Percentiles rank a stretch among this genome's conserved stretches.
Evolutionary conservation across 495 filamentous ascomycete genomes (phyloP).

Genomic region (Annulohypoxylon moriforme): DNA sequence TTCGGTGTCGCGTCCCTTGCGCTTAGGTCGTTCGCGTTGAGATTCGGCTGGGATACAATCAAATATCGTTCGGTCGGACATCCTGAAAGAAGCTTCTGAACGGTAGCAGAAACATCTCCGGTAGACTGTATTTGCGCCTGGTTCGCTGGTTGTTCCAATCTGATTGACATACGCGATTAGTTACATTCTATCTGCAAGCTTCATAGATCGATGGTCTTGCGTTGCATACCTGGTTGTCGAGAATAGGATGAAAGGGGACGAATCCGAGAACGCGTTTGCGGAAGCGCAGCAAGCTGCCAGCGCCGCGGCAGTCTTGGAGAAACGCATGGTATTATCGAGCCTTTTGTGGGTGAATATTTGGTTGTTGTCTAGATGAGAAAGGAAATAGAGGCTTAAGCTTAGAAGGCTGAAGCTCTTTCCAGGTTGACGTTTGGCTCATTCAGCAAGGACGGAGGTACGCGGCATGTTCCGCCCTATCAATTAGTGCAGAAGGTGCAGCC

Average conservation of each 20-base stretch:
- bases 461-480: conserved; percentile 35
- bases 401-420: conserved; percentile 26
- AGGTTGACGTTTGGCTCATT: conserved; percentile 27
- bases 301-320: conserved; percentile 65
- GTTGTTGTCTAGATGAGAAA: conserved; percentile 5
- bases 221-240: conserved; percentile 78
- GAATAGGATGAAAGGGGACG: conserved; percentile 87
- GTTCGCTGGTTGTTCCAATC: conserved; percentile 47
- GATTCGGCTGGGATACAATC: conserved; percentile 80
- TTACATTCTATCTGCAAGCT: background rate
- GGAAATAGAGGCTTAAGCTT: conserved; percentile 13
- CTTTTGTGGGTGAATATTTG: conserved; percentile 21
- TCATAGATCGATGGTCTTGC: conserved; percentile 24
- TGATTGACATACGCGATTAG: conserved; percentile 37
- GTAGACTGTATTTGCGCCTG: conserved; percentile 58
- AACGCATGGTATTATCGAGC: conserved; percentile 64
- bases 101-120: conserved; percentile 51
- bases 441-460: conserved; percentile 14
- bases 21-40: conserved; percentile 73
- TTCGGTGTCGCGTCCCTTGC: conserved; percentile 67
- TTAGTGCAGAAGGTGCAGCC: conserved; percentile 7
- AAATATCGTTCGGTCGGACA: conserved; percentile 85
- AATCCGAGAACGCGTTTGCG: conserved; percentile 79
- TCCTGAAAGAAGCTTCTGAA: conserved; percentile 63
- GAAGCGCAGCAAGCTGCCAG: conserved; percentile 70